Conservation (phyloP, 169 alveolate genomes). For the Plasmodium knowlesi region DNA sequence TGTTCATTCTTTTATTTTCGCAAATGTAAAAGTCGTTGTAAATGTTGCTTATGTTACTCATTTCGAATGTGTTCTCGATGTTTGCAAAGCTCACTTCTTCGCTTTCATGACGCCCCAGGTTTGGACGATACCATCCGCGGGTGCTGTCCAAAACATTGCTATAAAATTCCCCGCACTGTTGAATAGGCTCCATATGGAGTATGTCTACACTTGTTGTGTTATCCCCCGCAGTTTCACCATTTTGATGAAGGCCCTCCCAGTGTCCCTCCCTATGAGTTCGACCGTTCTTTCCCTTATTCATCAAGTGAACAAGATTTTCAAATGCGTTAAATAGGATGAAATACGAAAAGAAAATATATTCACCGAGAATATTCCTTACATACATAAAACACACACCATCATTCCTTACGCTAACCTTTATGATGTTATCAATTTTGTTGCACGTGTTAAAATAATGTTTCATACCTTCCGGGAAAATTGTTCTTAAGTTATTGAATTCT, state of each 20-base stretch:
- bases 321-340: conserved; percentile 63
- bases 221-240: not conserved
- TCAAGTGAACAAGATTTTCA: conserved; percentile 51
- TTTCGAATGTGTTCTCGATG: conserved; percentile 42
- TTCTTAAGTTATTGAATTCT: conserved; percentile 43
- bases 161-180: not conserved
- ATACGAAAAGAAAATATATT: conserved; percentile 67
- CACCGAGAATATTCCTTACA: conserved; percentile 21
- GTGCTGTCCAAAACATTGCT: not conserved
- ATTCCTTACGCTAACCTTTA: conserved; percentile 65
- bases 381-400: conserved; percentile 76
- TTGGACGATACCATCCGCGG: not conserved
- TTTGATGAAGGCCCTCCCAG: not conserved
- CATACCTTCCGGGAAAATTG: conserved; percentile 41
- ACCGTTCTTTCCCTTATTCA: not conserved
- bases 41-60: conserved; percentile 39
- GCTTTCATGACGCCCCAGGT: not conserved
- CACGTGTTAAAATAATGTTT: conserved; percentile 69
- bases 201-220: not conserved
- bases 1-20: conserved; percentile 65
- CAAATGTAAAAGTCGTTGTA: conserved; percentile 71
- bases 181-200: not conserved
- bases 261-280: not conserved
- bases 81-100: conserved; percentile 18
- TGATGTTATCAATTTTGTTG: conserved; percentile 74